Percentiles rank a stretch among this genome's conserved stretches.
Evolutionary conservation across 2,329 filamentous ascomycete genomes (phyloP).

Genomic region (Lasiodiplodia theobromae): DNA sequence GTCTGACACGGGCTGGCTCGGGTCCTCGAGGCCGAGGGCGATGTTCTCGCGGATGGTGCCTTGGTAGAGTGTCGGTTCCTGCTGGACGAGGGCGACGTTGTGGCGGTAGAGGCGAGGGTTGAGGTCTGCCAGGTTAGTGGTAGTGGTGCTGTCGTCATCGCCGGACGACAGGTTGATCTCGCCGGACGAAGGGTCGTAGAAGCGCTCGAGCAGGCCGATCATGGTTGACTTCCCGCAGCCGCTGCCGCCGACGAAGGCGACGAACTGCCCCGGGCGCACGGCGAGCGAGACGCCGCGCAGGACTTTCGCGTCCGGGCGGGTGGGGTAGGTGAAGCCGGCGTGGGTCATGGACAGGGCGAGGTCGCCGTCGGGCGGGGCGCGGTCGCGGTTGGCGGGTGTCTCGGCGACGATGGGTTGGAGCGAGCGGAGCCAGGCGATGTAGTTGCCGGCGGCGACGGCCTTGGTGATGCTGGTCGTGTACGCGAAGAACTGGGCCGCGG

Average conservation of each 20-base stretch:
- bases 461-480: slow-evolving; percentile 96
- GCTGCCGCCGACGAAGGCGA: slow-evolving; percentile 88
- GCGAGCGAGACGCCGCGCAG: slow-evolving; percentile 81
- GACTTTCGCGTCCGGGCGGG: slow-evolving; percentile 88
- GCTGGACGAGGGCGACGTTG: slow-evolving; percentile 46
- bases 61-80: slow-evolving; percentile 55
- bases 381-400: slow-evolving; percentile 41
- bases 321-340: slow-evolving; percentile 94
- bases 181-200: slow-evolving; percentile 88
- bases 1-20: slow-evolving; percentile 41
- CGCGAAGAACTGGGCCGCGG: slow-evolving; percentile 85
- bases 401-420: slow-evolving; percentile 48
- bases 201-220: slow-evolving; percentile 88
- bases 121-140: not conserved
- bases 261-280: slow-evolving; percentile 79
- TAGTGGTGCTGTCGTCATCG: too few relatives aligned
- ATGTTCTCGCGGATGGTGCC: slow-evolving; percentile 58
- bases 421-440: slow-evolving; percentile 53
- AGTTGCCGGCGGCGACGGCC: slow-evolving; percentile 77
- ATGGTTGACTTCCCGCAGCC: slow-evolving; percentile 96
- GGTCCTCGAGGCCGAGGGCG: slow-evolving; percentile 50
- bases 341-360: slow-evolving; percentile 44
- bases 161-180: slow-evolving; percentile 57
- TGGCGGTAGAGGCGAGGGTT: slow-evolving; percentile 39
- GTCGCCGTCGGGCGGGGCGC: slow-evolving; percentile 37